Base-by-base conservation (phyloP, 129 eudicot genomes). In the Ambrosia artemisiifolia region DNA sequence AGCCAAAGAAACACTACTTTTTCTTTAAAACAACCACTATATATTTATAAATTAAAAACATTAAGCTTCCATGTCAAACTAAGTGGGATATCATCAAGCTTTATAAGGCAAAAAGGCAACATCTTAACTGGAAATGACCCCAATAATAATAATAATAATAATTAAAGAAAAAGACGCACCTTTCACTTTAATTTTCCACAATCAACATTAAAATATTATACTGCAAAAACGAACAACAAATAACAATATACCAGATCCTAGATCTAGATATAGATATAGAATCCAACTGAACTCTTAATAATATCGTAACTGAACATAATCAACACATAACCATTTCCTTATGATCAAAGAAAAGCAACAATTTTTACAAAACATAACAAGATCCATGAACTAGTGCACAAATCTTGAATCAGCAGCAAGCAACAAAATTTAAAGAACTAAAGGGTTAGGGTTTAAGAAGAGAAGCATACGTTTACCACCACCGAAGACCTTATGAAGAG, bases 401-500 rank as follows among this genome's bases (percentile, higher is more conserved):
- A 43, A 72, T 62, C 46, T 24, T 24, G 28, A 24, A 24, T 24
- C 28, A 24, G 28, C 28, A 24, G 28, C 28, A 24, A 20, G 46
- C 57, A 28, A 17, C 3, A 47, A 33, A 8, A 33, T 34, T 50
- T 34, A 34, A 65, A 62, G 17, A 24, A 24, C 1, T 30, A 40
- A 56, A 17, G 57, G 67, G 16, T 14, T 57, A 80, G 71, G 76
- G 71, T 67, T 73, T 67, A 32, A 30, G 1, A 44, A 33, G 36
- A 65, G 18, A 3, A 56, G 63, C 81, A 30, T 89, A 92, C 96
- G 85, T 77, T 88, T 92, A 54, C 98, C 98, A 63, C 96, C 96
- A 32, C 98, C 98, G 67, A 92, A 78, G 62, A 83, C 83, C 7
- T 81, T 79, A 75, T 92, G 98, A 75, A 92, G 76, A 0, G 96